Evolutionary conservation across 768 basidiomycete species (phyloP).

Genomic region (Hydnum rufescens): DNA sequence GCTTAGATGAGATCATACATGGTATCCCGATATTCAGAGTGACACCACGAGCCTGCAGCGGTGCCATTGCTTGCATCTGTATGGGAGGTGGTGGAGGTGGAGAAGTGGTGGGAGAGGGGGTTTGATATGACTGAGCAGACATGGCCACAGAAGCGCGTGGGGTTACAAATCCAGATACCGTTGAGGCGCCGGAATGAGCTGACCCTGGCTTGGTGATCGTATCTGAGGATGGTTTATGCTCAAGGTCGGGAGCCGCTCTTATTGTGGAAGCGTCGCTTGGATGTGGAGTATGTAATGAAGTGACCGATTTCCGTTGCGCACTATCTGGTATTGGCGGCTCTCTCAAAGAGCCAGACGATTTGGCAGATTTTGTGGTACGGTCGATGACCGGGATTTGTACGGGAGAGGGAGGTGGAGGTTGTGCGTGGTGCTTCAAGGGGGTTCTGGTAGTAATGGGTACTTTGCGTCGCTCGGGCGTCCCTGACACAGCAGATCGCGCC

Average conservation of each 20-base stretch:
- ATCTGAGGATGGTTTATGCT: conserved; percentile 22
- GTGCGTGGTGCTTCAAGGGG: not conserved
- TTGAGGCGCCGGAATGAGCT: conserved; percentile 5
- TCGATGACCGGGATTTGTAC: not conserved
- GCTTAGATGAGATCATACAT: conserved; percentile 70
- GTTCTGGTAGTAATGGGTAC: conserved; percentile 3
- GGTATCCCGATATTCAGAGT: conserved; percentile 76
- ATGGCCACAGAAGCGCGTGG: conserved; percentile 2
- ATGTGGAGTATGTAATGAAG: not conserved
- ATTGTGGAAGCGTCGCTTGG: not conserved
- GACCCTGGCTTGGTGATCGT: conserved; percentile 18
- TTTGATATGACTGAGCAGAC: conserved; percentile 1
- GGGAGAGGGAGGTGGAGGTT: conserved; percentile 1
- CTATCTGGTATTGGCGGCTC: not conserved
- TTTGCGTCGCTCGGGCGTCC: conserved; percentile 6
- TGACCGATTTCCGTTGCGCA: not conserved
- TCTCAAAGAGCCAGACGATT: not conserved
- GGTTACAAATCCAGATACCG: not conserved
- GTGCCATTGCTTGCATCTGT: conserved; percentile 1
- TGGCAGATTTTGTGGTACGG: not conserved
- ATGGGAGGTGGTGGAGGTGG: not conserved
- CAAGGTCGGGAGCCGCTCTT: conserved; percentile 9
- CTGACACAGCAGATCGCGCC: conserved; percentile 16
- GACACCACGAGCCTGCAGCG: conserved; percentile 25
- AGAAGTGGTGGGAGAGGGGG: conserved; percentile 5